These are phyloP conservation scores for Ambrosia hybrid DNA, from an alignment of 140 eudicot genomes.

Conservation along the genomic window DNA sequence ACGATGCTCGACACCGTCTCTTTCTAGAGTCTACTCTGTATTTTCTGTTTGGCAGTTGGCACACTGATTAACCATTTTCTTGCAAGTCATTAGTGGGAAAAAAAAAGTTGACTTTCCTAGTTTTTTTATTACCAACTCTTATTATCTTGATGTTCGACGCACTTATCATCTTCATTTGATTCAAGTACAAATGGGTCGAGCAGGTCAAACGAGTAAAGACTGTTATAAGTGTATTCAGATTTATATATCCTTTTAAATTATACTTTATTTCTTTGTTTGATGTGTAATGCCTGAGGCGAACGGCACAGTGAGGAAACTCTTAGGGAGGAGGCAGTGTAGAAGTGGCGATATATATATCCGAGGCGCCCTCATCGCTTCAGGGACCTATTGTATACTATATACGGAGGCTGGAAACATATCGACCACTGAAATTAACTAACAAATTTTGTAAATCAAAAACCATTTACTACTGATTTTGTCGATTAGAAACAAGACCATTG, in stretches of 20 bases:
- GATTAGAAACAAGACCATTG: too few species aligned
- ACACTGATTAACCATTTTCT: neutral
- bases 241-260: neutral
- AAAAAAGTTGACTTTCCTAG: neutral
- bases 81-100: neutral
- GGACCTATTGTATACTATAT: too few species aligned
- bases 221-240: neutral
- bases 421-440: too few species aligned
- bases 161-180: neutral
- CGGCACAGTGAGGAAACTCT: too few species aligned
- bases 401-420: too few species aligned
- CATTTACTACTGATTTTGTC: too few species aligned
- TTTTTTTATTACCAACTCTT: neutral
- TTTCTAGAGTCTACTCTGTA: conserved; percentile 38
- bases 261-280: too few species aligned
- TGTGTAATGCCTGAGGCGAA: too few species aligned
- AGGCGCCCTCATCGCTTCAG: too few species aligned
- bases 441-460: too few species aligned
- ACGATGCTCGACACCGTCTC: conserved; percentile 92
- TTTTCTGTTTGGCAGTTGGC: conserved; percentile 13
- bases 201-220: neutral
- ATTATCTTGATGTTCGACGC: neutral
- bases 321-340: too few species aligned
- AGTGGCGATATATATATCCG: too few species aligned
- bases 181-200: neutral